A percentile compares a stretch with the other conserved stretches of the same genome.
Evolutionary conservation across 2,329 filamentous ascomycete genomes (phyloP).

Genomic region (Fusarium armeniacum): DNA sequence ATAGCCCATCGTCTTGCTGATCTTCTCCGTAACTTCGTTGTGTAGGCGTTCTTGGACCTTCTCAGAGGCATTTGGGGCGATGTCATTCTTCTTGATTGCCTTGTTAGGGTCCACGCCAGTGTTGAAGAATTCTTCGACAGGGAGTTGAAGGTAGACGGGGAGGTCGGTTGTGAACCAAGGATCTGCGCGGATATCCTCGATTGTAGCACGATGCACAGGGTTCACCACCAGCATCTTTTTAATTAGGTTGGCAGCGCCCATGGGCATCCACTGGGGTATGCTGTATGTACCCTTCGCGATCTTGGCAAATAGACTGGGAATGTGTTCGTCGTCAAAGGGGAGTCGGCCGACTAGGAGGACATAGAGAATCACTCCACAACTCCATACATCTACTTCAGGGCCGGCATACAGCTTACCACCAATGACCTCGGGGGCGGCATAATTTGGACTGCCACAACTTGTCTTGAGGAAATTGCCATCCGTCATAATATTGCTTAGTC

Average conservation of each 20-base stretch:
- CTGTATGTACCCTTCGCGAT: conserved; percentile 95
- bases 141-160: conserved; percentile 86
- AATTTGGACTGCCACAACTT: conserved; percentile 97
- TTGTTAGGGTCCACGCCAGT: conserved; percentile 95
- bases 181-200: conserved; percentile 92
- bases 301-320: conserved; percentile 96
- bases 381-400: conserved; percentile 99
- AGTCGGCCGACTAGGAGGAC: conserved; percentile 85
- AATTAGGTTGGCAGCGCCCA: conserved; percentile 85
- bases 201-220: conserved; percentile 92
- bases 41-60: conserved; percentile 91
- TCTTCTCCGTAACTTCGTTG: conserved; percentile 91
- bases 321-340: conserved; percentile 98
- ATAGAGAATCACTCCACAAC: conserved; percentile 91
- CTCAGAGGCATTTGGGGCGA: conserved; percentile 82
- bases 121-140: conserved; percentile 91
- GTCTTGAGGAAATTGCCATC: conserved; percentile 99
- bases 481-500: conserved; percentile 99
- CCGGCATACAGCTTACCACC: conserved; percentile 97
- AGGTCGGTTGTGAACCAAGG: conserved; percentile 94
- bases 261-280: conserved; percentile 90
- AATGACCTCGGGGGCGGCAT: conserved; percentile 97
- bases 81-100: conserved; percentile 84
- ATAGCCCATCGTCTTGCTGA: conserved; percentile 98
- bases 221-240: conserved; percentile 96